These are phyloP conservation scores for Blastocystis sp. DNA, from an alignment of 352 stramenopile species.

Conservation along the genomic window DNA sequence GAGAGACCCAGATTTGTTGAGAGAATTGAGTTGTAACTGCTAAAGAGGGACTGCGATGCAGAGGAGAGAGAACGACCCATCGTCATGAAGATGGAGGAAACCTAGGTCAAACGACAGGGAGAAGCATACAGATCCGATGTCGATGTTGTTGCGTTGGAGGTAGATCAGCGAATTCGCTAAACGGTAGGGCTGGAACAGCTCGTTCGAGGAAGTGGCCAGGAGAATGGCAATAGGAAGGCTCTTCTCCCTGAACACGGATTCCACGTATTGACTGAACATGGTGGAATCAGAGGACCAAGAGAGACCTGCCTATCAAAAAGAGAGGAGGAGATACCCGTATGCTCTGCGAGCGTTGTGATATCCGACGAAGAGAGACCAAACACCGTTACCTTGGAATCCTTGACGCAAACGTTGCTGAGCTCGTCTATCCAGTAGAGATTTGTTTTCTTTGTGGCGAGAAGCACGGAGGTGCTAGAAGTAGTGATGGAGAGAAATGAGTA, in stretches of 20 bases:
- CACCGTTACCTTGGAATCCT: not conserved
- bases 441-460: not conserved
- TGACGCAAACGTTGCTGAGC: not conserved
- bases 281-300: too few relatives aligned
- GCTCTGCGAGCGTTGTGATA: not conserved
- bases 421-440: not conserved
- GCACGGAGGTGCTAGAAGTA: not conserved
- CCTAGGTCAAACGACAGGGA: not conserved
- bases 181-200: slow-evolving; percentile 16
- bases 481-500: not conserved
- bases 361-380: not conserved
- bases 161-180: slow-evolving; percentile 8
- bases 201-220: not conserved
- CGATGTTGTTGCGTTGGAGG: not conserved
- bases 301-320: too few relatives aligned
- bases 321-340: too few relatives aligned
- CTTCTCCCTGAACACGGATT: too few relatives aligned
- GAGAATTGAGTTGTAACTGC: not conserved
- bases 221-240: not conserved
- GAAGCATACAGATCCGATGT: not conserved
- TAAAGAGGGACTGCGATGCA: not conserved
- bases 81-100: not conserved
- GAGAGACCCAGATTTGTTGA: not conserved
- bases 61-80: not conserved
- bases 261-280: too few relatives aligned